These are phyloP conservation scores for Heterococcus sp. DNA, from an alignment of 108 stramenopile genomes.

Conservation along the genomic window DNA sequence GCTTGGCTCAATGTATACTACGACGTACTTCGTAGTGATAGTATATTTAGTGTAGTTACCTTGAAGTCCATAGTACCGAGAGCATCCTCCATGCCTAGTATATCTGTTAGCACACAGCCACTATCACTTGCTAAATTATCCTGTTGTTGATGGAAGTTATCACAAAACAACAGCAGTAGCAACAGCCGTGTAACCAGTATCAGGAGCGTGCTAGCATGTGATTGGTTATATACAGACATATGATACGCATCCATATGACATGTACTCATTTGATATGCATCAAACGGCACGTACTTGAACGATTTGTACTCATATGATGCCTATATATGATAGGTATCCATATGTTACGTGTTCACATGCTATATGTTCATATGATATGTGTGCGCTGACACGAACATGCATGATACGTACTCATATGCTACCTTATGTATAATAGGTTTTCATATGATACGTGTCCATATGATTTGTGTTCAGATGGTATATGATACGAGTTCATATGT, in stretches of 20 bases:
- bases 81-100: conserved; percentile 79
- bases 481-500: conserved; percentile 52
- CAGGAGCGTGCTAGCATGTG: too few relatives aligned
- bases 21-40: too few relatives aligned
- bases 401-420: neutral
- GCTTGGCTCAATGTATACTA: too few relatives aligned
- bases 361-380: conserved; percentile 72
- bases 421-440: neutral
- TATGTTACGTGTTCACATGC: too few relatives aligned
- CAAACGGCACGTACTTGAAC: too few relatives aligned
- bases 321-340: too few relatives aligned
- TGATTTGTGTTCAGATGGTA: neutral
- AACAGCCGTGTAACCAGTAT: neutral
- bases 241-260: neutral
- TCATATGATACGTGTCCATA: neutral
- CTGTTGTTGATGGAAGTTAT: neutral
- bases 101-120: conserved; percentile 68
- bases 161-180: neutral
- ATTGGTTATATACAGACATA: neutral
- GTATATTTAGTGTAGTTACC: too few relatives aligned
- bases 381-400: conserved; percentile 42
- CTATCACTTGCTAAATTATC: neutral
- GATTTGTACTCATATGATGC: too few relatives aligned
- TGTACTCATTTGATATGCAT: too few relatives aligned
- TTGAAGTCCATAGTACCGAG: conserved; percentile 91